A percentile compares a stretch with the other conserved stretches of the same genome.
These are phyloP conservation scores for Aspergillus versicolor DNA, from an alignment of 2,329 filamentous ascomycete species.

Conservation along the genomic window DNA sequence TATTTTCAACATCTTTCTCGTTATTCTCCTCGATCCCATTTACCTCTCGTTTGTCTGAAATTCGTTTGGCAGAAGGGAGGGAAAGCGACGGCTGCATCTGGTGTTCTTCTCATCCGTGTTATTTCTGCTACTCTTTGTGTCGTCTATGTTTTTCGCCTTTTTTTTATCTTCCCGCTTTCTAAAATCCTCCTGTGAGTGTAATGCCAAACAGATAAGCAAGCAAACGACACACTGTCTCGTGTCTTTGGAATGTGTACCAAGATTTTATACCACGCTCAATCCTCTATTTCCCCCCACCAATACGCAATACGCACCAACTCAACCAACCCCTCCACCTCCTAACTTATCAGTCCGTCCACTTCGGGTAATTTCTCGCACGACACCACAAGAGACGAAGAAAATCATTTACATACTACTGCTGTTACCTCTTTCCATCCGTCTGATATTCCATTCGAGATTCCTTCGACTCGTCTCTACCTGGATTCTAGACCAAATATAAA, in stretches of 20 bases:
- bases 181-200: conserved; percentile 29
- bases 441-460: too few relatives aligned
- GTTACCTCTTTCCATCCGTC: background rate
- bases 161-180: conserved; percentile 20
- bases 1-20: conserved; percentile 13
- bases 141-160: background rate
- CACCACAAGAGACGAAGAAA: background rate
- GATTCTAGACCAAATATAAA: too few relatives aligned
- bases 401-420: background rate
- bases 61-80: conserved; percentile 26
- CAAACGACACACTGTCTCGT: conserved; percentile 23
- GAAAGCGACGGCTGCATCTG: conserved; percentile 30
- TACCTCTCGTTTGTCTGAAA: conserved; percentile 16
- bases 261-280: conserved; percentile 10
- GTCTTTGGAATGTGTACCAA: conserved; percentile 22
- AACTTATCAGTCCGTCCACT: background rate
- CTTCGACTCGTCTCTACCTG: too few relatives aligned
- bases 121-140: conserved; percentile 7
- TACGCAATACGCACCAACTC: background rate
- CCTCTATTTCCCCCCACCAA: background rate
- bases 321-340: background rate
- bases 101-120: conserved; percentile 24
- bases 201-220: conserved; percentile 31
- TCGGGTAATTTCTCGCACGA: background rate
- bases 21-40: conserved; percentile 8